phyloP scores from a whole-genome alignment of 2,329 filamentous ascomycete genomes.

The Plectosphaerella plurivora region DNA sequence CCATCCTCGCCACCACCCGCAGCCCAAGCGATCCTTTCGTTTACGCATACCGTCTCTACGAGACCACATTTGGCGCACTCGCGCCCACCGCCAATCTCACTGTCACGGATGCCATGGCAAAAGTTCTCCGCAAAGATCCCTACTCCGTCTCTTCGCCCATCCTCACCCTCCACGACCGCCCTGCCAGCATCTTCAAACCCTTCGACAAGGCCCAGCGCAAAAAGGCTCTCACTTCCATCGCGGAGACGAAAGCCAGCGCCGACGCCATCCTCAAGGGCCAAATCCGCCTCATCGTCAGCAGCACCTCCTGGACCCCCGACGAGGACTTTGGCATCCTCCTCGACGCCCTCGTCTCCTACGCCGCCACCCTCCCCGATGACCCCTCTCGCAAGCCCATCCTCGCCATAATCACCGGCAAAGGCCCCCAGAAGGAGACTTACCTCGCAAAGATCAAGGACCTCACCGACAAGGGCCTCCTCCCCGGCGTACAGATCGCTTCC shows the following conservation, averaged over 20 bases:
- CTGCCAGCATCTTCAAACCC: conserved; percentile 77
- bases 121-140: conserved; percentile 58
- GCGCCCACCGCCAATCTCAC: conserved; percentile 73
- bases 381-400: conserved; percentile 59
- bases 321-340: conserved; percentile 91
- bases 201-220: conserved; percentile 28
- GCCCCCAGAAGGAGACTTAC: conserved; percentile 77
- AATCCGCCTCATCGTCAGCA: conserved; percentile 75
- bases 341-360: conserved; percentile 74
- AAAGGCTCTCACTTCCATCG: conserved; percentile 60
- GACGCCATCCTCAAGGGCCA: conserved; percentile 52
- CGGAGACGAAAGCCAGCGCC: conserved; percentile 58
- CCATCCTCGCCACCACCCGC: conserved; percentile 68
- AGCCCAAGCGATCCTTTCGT: conserved; percentile 69
- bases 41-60: conserved; percentile 70
- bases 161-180: conserved; percentile 78
- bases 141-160: conserved; percentile 64
- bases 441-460: conserved; percentile 60
- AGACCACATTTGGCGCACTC: conserved; percentile 63
- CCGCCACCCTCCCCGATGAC: conserved; percentile 37
- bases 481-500: conserved; percentile 68
- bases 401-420: conserved; percentile 91
- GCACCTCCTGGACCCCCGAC: conserved; percentile 95
- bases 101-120: conserved; percentile 85
- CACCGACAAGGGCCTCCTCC: conserved; percentile 56